Conservation (phyloP, 495 filamentous ascomycete genomes). For the Elasticomyces elasticus region DNA sequence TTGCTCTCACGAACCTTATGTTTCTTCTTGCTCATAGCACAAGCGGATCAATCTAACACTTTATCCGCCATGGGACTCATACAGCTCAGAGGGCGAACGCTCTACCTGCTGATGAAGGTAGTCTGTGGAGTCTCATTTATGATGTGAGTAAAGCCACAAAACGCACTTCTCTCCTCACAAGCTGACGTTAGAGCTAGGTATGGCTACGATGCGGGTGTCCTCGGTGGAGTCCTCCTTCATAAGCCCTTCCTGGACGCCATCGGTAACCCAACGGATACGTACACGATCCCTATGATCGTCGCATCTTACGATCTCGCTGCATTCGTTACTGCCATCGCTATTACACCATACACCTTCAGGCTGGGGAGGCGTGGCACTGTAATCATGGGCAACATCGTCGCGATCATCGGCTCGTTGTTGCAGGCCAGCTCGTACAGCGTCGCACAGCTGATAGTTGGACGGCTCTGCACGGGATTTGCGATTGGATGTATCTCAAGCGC, state of each 20-base stretch:
- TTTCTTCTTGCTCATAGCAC: no score
- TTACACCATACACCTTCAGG: slow-evolving; percentile 21
- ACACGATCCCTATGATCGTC: slow-evolving; percentile 34
- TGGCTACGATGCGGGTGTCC: slow-evolving; percentile 34
- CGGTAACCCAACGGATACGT: slow-evolving; percentile 29
- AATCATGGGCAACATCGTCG: slow-evolving; percentile 26
- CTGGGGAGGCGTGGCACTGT: slow-evolving; percentile 22
- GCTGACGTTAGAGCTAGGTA: background rate
- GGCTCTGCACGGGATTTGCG: slow-evolving; percentile 19
- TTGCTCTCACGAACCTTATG: no score
- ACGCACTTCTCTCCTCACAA: no score
- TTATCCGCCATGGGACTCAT: background rate
- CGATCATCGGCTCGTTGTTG: slow-evolving; percentile 16
- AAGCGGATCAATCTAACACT: no score
- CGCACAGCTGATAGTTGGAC: slow-evolving; percentile 18
- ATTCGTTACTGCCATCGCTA: slow-evolving; percentile 26
- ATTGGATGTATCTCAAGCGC: slow-evolving; percentile 18
- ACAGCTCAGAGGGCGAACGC: slow-evolving; percentile 9
- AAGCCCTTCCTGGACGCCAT: slow-evolving; percentile 31
- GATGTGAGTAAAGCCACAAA: slow-evolving; percentile 26
- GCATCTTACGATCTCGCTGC: slow-evolving; percentile 32
- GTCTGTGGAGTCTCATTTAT: slow-evolving; percentile 21
- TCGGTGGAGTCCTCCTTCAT: slow-evolving; percentile 34
- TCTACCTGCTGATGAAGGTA: slow-evolving; percentile 23
- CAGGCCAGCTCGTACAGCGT: slow-evolving; percentile 16